Evolutionary conservation across 2,329 filamentous ascomycete genomes (phyloP).

Genomic region (Parascedosporium putredinis): DNA sequence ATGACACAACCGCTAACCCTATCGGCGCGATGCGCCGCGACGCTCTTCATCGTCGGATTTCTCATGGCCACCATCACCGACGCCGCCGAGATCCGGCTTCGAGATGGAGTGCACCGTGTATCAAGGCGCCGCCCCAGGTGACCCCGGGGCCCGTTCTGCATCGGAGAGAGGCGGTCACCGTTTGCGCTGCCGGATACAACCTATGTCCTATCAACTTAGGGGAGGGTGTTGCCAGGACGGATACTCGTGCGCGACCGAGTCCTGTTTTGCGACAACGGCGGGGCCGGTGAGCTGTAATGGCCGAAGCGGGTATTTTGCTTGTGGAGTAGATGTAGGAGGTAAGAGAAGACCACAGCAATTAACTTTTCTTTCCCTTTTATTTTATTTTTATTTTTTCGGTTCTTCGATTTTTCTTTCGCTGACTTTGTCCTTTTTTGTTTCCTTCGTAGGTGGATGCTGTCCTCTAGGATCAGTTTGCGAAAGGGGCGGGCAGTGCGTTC

Average conservation of each 20-base stretch:
- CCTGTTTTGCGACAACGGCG: constrained; percentile 36
- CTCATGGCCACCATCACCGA: neutral
- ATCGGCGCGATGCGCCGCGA: neutral
- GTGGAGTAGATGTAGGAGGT: constrained; percentile 26
- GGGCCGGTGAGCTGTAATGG: constrained; percentile 29
- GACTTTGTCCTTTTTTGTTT: neutral
- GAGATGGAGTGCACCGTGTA: constrained; percentile 4
- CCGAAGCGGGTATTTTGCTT: constrained; percentile 27
- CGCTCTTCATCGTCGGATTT: neutral
- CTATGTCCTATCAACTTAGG: constrained; percentile 27
- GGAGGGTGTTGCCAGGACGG: constrained; percentile 38
- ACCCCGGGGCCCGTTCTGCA: constrained; percentile 3
- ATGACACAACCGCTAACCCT: neutral
- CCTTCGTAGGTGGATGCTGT: constrained; percentile 31
- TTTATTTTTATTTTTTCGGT: neutral
- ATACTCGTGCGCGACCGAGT: constrained; percentile 36
- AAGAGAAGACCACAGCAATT: too few species aligned
- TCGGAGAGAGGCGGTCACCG: neutral
- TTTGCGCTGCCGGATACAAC: constrained; percentile 5
- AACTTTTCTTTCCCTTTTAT: neutral
- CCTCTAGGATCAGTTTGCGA: constrained; percentile 34
- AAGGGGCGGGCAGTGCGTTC: constrained; percentile 26
- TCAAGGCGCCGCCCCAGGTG: neutral
- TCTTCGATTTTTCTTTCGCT: neutral
- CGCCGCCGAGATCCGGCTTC: constrained; percentile 5